Evolutionary conservation across 129 eudicot species (phyloP), one percentile per base, ranked within the genome.

Genomic region (Deinandra increscens): DNA sequence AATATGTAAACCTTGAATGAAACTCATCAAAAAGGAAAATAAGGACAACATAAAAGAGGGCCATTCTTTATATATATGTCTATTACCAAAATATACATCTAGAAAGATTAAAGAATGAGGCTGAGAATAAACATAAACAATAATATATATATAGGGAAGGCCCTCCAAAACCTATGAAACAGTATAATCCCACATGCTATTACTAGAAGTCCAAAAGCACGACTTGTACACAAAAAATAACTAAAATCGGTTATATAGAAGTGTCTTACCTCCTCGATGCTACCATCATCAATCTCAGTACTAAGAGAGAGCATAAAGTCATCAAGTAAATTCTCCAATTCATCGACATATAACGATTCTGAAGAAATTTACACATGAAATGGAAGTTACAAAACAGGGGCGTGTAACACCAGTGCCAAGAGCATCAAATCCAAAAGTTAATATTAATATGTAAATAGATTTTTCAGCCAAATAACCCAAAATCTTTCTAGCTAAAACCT

Each of bases 251-350:
- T 29, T 19, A 42, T 23, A 39, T 45, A 45, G 18, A 45, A 45
- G 18, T 9, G 36, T 11, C 45, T 45, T 76, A 85, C 95, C 95
- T 87, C 95, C 80, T 84, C 91, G 61, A 90, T 79, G 82, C 97
- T 90, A 63, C 97, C 97, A 75, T 90, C 97, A 13, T 53, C 89
- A n/a, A 85, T 75, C 78, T 78, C 87, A 15, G 92, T 88, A 62
- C 78, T 79, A 17, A 91, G 83, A 33, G 96, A 81, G 33, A 73
- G 77, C 97, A 91, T 81, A 69, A 84, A 84, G n/a, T 87, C 96
- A 41, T 83, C 83, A 61, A 91, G 96, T 62, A 85, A 69, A 41
- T 82, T 68, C 81, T 90, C 97, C 69, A 90, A 67, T 31, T 90
- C 91, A 29, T 90, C 97, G 7, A 84, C 81, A 70, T 87, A 91